Percentiles rank a stretch among this genome's conserved stretches.
These are phyloP conservation scores for Hypoxylon rickii DNA, from an alignment of 495 filamentous ascomycete species.

Conservation along the genomic window DNA sequence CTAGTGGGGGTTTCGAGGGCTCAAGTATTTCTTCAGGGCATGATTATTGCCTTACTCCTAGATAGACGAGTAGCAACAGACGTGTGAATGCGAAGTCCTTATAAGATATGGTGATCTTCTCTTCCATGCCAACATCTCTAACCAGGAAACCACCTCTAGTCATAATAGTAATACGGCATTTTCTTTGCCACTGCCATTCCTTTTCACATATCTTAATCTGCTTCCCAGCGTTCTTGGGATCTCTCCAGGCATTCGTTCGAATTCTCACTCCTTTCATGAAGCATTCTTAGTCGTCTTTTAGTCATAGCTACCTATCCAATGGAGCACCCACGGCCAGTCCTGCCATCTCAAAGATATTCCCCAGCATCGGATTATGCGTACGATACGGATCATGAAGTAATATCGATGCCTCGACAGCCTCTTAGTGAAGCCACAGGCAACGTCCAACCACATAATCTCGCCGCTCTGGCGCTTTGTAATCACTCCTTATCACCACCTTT, in stretches of 20 bases:
- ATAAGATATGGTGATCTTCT: conserved; percentile 42
- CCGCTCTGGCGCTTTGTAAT: conserved; percentile 42
- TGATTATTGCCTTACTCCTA: conserved; percentile 23
- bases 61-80: conserved; percentile 13
- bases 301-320: conserved; percentile 24
- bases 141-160: conserved; percentile 25
- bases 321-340: conserved; percentile 39
- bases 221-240: conserved; percentile 41
- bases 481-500: conserved; percentile 44
- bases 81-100: conserved; percentile 22
- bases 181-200: conserved; percentile 43
- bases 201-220: conserved; percentile 42
- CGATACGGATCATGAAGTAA: conserved; percentile 37
- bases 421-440: conserved; percentile 57
- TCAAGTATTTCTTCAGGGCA: conserved; percentile 17
- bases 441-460: conserved; percentile 48
- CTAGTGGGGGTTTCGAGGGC: conserved; percentile 30
- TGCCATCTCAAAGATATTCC: conserved; percentile 41
- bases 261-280: conserved; percentile 39
- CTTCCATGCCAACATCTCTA: conserved; percentile 36
- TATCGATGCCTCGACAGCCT: conserved; percentile 45
- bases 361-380: conserved; percentile 40
- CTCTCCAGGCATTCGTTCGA: conserved; percentile 36
- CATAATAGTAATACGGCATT: conserved; percentile 37
- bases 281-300: conserved; percentile 41